Conservation (phyloP, 805 yeast species). For the Suhomyces faveliae region DNA sequence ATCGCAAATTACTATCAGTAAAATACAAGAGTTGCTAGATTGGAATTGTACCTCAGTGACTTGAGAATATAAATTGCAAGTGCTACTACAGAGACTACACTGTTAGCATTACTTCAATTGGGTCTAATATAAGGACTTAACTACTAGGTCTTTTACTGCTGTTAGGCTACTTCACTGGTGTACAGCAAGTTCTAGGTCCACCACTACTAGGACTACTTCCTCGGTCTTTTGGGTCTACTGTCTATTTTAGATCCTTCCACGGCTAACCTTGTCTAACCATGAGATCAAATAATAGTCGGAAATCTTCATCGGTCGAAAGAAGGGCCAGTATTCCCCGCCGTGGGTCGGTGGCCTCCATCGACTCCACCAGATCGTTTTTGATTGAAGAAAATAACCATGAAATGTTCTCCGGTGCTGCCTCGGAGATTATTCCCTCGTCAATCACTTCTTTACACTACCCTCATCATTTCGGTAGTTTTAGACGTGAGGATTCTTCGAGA, state of each 20-base stretch:
- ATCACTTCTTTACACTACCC: slow-evolving; percentile 75
- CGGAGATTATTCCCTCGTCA: slow-evolving; percentile 74
- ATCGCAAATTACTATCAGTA: background rate
- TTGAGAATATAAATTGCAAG: too few relatives aligned
- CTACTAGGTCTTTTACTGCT: too few relatives aligned
- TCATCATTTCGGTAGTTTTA: slow-evolving; percentile 44
- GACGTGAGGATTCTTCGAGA: slow-evolving; percentile 22
- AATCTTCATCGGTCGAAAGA: slow-evolving; percentile 16
- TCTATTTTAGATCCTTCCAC: background rate
- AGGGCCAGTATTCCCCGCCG: slow-evolving; percentile 26
- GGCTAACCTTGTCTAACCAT: too few relatives aligned
- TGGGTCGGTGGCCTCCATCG: slow-evolving; percentile 34
- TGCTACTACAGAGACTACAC: too few relatives aligned
- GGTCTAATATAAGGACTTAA: too few relatives aligned
- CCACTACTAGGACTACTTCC: too few relatives aligned
- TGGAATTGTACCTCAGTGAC: background rate
- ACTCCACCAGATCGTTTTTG: slow-evolving; percentile 24
- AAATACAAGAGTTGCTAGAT: background rate
- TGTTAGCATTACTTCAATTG: too few relatives aligned
- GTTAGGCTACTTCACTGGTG: too few relatives aligned
- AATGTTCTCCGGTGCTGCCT: slow-evolving; percentile 75
- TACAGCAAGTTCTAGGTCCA: too few relatives aligned
- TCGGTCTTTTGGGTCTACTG: too few relatives aligned
- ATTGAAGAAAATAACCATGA: slow-evolving; percentile 65
- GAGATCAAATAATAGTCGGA: background rate